Base-by-base conservation (phyloP, 2,329 filamentous ascomycete genomes). In the Apiospora hydei region DNA sequence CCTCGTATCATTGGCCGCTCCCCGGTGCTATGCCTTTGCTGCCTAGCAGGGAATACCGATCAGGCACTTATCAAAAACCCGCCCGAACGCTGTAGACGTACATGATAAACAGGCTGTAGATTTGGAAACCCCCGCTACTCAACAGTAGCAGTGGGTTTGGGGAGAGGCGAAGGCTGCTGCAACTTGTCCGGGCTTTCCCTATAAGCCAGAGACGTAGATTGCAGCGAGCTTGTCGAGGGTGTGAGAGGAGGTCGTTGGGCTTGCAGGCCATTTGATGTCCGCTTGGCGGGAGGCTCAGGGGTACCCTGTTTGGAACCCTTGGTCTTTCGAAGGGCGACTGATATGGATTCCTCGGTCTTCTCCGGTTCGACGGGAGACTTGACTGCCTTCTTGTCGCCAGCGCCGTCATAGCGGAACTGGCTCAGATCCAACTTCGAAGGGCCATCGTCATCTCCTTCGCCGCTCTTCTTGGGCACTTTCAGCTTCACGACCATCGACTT, bases 401-500 rank as follows among this genome's bases (percentile, higher is more conserved):
- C 74, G 24, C 76, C 75, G 13, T 77, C 76, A 57, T 81, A 81
- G 14, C 78, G 77, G 61, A 79, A 81, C 1, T 76, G 73, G 49
- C 81, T 76, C 7, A 82, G 73, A 61, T 79, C 77, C 67, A 80
- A 77, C 69, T 77, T 80, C 66, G 80, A 78, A 13, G 51, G 38
- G 14, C 69, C 81, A 69, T 82, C 77, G 4, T 72, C 81, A 75
- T 69, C 43, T 83, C 80, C 46, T 83, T 75, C 75, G 84, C 67
- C 78, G 85, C 75, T 41, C 53, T 85, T 85, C 30, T 73, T 69
- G 1, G 78, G 76, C 49, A 91, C 82, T 8, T 87, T 86, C 18
- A 98, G 86, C 80, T 93, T 95, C 71, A 98, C 92, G 69, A 98
- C 88, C 53, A 96, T 86, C 76, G 90, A 94, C 76, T 86, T 86